Evolutionary conservation across 192 early-diverging fungal genomes (phyloP), one percentile per base, ranked within the genome.

Genomic region (Gigaspora rosea): DNA sequence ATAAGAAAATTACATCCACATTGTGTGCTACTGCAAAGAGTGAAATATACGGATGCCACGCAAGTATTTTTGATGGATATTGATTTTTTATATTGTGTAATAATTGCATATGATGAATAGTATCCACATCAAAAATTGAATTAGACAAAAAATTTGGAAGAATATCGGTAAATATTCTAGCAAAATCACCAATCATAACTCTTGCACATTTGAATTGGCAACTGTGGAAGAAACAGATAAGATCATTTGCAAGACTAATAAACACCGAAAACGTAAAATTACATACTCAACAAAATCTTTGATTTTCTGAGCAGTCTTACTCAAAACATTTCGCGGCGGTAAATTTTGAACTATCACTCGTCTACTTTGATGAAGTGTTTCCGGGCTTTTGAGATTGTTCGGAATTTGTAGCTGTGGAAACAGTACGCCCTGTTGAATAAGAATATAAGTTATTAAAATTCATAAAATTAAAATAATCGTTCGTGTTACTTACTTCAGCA

Each of bases 1-100:
- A 76, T 56, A 76, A 36, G 10, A 66, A 76, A 51, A 76, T 67
- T n/a, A 49, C 75, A 67, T 67, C 75, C 46, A 54, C 54, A 56
- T 46, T 64, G 35, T 76, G 75, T 15, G n/a, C 75, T n/a, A 76
- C 32, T 18, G 75, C 75, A 46, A 76, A 66, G 15, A 76, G 12
- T 22, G 75, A 76, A 41, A 47, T 33, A 65, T 66, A 66, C 33
- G 75, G 51, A 76, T 76, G 75, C 75, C 75, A 76, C 15, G 49
- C 64, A 33, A 76, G 20, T 18, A 66, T 2, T 10, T 22, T 66
- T 27, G 62, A 16, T 18, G 75, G 50, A 66, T 16, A 76, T 6
- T 50, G 16, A 20, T 64, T 27, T 51, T 33, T 35, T 12, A 54
- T 41, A 27, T 41, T 32, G 18, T 35, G 63, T 8, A 76, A 66